Evolutionary conservation across 1,139 yeast genomes (phyloP).

Genomic region (Debaryomyces subglobosus): DNA sequence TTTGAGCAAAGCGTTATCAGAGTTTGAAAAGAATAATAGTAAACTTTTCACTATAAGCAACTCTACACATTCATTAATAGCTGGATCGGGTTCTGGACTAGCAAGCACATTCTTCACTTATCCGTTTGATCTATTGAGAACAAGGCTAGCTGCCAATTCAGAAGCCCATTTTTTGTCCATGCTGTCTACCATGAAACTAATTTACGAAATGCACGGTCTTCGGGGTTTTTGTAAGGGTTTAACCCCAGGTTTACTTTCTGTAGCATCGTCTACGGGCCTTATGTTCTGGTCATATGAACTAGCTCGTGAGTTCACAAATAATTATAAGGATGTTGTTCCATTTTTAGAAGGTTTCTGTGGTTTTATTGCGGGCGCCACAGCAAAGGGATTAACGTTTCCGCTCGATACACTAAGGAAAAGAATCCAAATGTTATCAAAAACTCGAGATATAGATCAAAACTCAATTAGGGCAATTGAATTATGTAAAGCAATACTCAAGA

Average conservation of each 20-base stretch:
- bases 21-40: conserved; percentile 24
- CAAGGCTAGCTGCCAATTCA: conserved; percentile 72
- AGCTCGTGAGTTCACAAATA: conserved; percentile 35
- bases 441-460: conserved; percentile 14
- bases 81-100: conserved; percentile 81
- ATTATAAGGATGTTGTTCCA: conserved; percentile 33
- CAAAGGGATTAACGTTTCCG: conserved; percentile 81
- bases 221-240: conserved; percentile 67
- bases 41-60: conserved; percentile 31
- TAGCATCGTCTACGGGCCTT: conserved; percentile 67
- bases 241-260: conserved; percentile 61
- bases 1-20: conserved; percentile 46
- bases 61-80: conserved; percentile 54
- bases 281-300: conserved; percentile 70
- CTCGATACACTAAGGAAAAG: conserved; percentile 82
- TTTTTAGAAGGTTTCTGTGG: conserved; percentile 71
- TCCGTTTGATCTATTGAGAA: conserved; percentile 85
- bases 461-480: conserved; percentile 21
- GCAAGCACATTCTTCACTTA: conserved; percentile 74
- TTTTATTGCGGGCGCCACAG: conserved; percentile 70
- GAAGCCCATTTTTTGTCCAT: conserved; percentile 49
- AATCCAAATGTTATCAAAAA: conserved; percentile 60
- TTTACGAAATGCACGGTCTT: conserved; percentile 52
- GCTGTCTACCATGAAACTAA: conserved; percentile 40
- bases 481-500: conserved; percentile 38